These are phyloP conservation scores for Trichoderma asperelloides DNA, from an alignment of 495 filamentous ascomycete species.

Conservation along the genomic window DNA sequence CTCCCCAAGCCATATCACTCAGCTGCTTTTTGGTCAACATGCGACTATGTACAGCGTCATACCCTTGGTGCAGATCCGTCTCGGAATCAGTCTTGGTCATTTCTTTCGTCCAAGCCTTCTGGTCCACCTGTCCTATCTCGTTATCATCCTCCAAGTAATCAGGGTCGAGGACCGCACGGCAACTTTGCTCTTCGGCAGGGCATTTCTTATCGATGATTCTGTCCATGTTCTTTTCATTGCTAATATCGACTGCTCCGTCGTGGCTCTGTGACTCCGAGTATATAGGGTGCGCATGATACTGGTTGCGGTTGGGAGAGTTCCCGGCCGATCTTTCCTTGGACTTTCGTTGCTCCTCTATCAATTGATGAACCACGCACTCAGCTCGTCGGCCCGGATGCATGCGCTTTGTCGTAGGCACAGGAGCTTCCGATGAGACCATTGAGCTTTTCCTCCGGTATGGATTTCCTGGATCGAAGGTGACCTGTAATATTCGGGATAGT, in stretches of 20 bases:
- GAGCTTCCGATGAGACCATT: constrained; percentile 52
- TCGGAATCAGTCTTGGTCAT: constrained; percentile 23
- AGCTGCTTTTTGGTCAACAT: constrained; percentile 88
- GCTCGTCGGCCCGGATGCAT: constrained; percentile 42
- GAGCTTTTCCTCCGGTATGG: constrained; percentile 82
- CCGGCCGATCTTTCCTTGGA: constrained; percentile 2
- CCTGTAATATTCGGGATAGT: constrained; percentile 35
- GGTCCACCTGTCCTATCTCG: constrained; percentile 32
- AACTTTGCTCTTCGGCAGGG: background rate
- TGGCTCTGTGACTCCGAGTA: constrained; percentile 7
- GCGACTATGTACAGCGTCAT: constrained; percentile 32
- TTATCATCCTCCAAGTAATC: constrained; percentile 19
- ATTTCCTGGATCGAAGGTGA: constrained; percentile 61
- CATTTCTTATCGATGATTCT: constrained; percentile 28
- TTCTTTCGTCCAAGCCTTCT: constrained; percentile 32
- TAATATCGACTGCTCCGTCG: constrained; percentile 17
- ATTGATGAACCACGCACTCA: constrained; percentile 74
- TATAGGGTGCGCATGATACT: constrained; percentile 13
- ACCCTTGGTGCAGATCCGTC: constrained; percentile 19
- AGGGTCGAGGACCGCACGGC: constrained; percentile 15
- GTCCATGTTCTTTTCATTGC: constrained; percentile 21
- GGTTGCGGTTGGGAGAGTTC: background rate
- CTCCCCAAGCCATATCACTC: constrained; percentile 91
- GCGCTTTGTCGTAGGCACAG: constrained; percentile 27
- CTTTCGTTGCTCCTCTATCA: constrained; percentile 51